A percentile compares a stretch with the other conserved stretches of the same genome.
These are phyloP conservation scores for Aureoboletus auriporus DNA, from an alignment of 768 basidiomycete genomes.

Conservation along the genomic window DNA sequence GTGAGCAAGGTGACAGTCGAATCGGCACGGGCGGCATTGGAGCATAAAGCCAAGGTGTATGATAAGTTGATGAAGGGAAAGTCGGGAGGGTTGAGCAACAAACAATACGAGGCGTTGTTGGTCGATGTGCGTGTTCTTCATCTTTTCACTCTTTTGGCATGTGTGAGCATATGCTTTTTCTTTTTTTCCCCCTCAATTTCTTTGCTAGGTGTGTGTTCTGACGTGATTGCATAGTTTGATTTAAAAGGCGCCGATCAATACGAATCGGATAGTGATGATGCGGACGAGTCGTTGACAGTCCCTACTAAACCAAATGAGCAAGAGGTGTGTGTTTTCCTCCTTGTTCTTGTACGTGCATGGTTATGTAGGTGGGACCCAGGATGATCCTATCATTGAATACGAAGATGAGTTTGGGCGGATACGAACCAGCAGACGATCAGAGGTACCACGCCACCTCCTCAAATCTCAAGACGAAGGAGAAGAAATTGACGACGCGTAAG, in stretches of 20 bases:
- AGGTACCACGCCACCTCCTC: constrained; percentile 67
- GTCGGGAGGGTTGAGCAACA: constrained; percentile 70
- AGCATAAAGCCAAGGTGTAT: constrained; percentile 78
- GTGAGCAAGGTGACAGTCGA: constrained; percentile 70
- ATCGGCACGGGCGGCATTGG: constrained; percentile 63
- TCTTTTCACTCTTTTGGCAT: not conserved
- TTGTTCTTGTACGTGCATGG: too few species aligned
- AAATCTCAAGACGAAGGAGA: constrained; percentile 40
- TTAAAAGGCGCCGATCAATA: constrained; percentile 48
- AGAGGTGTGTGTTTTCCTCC: constrained; percentile 30
- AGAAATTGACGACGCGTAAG: constrained; percentile 52
- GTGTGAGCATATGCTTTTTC: not conserved
- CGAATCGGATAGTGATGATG: constrained; percentile 70
- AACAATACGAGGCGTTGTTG: constrained; percentile 65
- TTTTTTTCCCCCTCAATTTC: not conserved
- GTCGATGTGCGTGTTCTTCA: constrained; percentile 63
- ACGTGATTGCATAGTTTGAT: constrained; percentile 52
- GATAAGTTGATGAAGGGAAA: constrained; percentile 76
- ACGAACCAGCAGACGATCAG: constrained; percentile 64
- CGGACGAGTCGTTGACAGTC: constrained; percentile 71
- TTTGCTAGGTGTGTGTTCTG: not conserved
- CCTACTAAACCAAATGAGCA: constrained; percentile 40
- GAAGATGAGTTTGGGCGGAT: constrained; percentile 85
- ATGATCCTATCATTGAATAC: constrained; percentile 80
- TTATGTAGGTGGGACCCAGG: constrained; percentile 32